Conservation (phyloP, 1,284 basidiomycete genomes). For the Mycena sp. region DNA sequence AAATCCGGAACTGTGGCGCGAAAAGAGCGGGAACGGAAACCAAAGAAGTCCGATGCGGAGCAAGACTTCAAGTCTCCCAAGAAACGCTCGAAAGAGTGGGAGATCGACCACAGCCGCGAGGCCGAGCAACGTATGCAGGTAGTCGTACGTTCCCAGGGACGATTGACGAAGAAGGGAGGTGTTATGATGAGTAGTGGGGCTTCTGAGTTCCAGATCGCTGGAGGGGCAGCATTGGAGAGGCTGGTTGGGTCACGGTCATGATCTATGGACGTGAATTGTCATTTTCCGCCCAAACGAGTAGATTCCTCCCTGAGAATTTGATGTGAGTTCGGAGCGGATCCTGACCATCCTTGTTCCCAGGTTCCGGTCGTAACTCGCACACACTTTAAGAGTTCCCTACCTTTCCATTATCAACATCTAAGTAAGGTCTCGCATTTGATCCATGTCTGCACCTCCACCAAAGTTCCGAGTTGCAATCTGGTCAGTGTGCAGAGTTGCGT, state of each 20-base stretch:
- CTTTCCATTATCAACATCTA: no score
- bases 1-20: slow-evolving; percentile 26
- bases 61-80: slow-evolving; percentile 35
- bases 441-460: slow-evolving; percentile 16
- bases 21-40: slow-evolving; percentile 28
- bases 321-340: not conserved
- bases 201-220: slow-evolving; percentile 87
- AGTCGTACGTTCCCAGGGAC: slow-evolving; percentile 87
- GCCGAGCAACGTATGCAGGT: slow-evolving; percentile 90
- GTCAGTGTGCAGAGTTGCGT: slow-evolving; percentile 12
- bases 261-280: not conserved
- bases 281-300: not conserved
- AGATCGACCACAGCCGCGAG: slow-evolving; percentile 60
- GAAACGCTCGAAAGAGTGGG: slow-evolving; percentile 48
- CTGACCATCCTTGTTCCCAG: no score
- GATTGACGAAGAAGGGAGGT: slow-evolving; percentile 82
- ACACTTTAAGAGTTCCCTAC: no score
- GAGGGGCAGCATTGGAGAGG: slow-evolving; percentile 73
- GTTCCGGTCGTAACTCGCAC: no score
- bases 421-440: not conserved
- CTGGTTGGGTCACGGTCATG: slow-evolving; percentile 50
- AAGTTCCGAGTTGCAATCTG: slow-evolving; percentile 30
- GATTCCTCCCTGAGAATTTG: slow-evolving; percentile 7
- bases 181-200: slow-evolving; percentile 79
- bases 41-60: slow-evolving; percentile 28